Evolutionary conservation across 2,329 filamentous ascomycete species (phyloP).

Genomic region (Purpureocillium lavendulum): DNA sequence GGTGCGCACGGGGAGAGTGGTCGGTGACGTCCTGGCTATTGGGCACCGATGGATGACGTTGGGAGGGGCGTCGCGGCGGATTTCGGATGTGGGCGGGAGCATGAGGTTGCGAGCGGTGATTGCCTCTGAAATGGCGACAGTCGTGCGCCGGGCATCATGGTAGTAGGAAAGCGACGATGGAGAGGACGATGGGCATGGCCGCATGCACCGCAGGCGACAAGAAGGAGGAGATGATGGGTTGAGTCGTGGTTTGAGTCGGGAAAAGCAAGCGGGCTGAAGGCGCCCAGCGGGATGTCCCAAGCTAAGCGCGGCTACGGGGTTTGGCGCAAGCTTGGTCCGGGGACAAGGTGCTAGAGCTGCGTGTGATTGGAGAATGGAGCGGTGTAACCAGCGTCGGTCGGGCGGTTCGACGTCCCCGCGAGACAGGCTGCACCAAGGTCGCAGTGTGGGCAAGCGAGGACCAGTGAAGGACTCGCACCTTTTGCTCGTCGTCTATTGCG

Average conservation of each 20-base stretch:
- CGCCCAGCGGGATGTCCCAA: neutral
- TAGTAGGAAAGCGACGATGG: slow-evolving; percentile 17
- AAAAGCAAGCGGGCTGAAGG: slow-evolving; percentile 4
- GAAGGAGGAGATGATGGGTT: neutral
- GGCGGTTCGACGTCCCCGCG: slow-evolving; percentile 1
- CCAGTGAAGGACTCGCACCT: too few relatives aligned
- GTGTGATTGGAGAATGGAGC: slow-evolving; percentile 1
- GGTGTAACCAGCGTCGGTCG: neutral
- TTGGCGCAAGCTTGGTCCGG: neutral
- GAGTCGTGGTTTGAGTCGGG: slow-evolving; percentile 6
- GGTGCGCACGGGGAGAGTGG: neutral
- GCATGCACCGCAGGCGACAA: neutral
- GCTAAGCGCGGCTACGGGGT: slow-evolving; percentile 1
- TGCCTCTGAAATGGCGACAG: slow-evolving; percentile 22
- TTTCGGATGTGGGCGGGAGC: slow-evolving; percentile 1
- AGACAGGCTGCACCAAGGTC: too few relatives aligned
- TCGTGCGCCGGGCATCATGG: slow-evolving; percentile 34
- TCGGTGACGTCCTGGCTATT: neutral
- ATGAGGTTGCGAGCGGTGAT: slow-evolving; percentile 4
- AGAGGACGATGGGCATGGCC: slow-evolving; percentile 22
- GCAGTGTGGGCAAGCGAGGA: too few relatives aligned
- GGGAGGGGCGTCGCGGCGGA: neutral
- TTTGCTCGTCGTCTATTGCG: too few relatives aligned
- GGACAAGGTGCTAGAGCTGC: neutral
- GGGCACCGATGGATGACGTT: neutral